A percentile compares a stretch with the other conserved stretches of the same genome.
phyloP scores from a whole-genome alignment of 164 flowering plant genomes.

The Aristolochia californica region DNA sequence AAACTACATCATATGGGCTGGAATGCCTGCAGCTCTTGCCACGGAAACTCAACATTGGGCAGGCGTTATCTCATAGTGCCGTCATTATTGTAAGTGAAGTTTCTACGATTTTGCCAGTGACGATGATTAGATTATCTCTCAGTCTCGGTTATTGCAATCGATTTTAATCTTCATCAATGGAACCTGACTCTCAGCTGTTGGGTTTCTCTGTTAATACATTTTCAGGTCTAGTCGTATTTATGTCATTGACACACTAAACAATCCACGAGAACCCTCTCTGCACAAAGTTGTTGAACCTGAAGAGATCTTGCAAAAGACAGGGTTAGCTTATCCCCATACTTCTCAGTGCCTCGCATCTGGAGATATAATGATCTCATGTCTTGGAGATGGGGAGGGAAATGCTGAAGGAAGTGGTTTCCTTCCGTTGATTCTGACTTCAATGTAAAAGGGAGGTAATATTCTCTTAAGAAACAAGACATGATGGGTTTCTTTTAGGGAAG shows the following conservation, averaged over 20 bases:
- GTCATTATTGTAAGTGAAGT: slow-evolving; percentile 59
- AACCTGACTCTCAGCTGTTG: background rate
- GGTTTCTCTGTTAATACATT: background rate
- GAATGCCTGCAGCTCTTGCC: slow-evolving; percentile 99
- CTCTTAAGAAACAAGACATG: too few species aligned
- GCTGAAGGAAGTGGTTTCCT: slow-evolving; percentile 92
- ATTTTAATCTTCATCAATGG: too few species aligned
- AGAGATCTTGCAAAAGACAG: slow-evolving; percentile 68
- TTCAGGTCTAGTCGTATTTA: slow-evolving; percentile 89
- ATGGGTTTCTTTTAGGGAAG: too few species aligned
- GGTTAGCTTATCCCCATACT: slow-evolving; percentile 91
- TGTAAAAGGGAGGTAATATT: slow-evolving; percentile 79
- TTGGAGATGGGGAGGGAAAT: slow-evolving; percentile 89
- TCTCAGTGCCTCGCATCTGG: slow-evolving; percentile 98
- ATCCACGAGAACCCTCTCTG: slow-evolving; percentile 74
- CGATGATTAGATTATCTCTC: too few species aligned
- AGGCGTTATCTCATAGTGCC: slow-evolving; percentile 80
- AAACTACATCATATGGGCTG: slow-evolving; percentile 97
- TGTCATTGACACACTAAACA: slow-evolving; percentile 56
- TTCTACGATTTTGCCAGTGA: too few species aligned
- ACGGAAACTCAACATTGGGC: slow-evolving; percentile 67
- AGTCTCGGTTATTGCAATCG: too few species aligned
- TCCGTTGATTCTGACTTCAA: slow-evolving; percentile 88
- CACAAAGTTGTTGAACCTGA: slow-evolving; percentile 77
- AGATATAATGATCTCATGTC: slow-evolving; percentile 86